phyloP scores from a whole-genome alignment of 139 green algal species.

The Pseudopediastrum boryanum region DNA sequence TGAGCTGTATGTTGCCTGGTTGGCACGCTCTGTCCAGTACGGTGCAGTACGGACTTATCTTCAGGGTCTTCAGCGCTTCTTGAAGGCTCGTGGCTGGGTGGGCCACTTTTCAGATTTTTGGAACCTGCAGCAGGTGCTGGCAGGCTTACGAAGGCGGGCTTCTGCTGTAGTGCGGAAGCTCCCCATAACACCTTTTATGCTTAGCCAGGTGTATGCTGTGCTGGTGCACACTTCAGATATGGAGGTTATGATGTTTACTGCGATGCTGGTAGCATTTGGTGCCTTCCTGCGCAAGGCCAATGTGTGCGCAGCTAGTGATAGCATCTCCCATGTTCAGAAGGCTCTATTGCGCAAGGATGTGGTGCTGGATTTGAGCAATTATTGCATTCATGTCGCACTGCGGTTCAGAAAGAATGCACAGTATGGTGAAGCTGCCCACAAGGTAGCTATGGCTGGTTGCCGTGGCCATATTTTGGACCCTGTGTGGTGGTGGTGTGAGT shows the following conservation, averaged over 20 bases:
- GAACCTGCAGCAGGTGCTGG: neutral
- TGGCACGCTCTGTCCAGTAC: neutral
- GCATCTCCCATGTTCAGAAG: neutral
- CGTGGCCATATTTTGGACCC: neutral
- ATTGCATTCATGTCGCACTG: neutral
- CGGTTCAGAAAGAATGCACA: constrained; percentile 6
- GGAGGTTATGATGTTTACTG: neutral
- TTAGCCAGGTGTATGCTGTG: neutral
- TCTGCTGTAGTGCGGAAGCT: neutral
- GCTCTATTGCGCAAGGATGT: neutral
- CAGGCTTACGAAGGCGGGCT: neutral
- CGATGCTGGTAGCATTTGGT: constrained; percentile 1
- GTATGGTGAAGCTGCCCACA: constrained; percentile 4
- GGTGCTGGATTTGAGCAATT: neutral
- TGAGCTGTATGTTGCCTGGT: neutral
- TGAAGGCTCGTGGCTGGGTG: neutral
- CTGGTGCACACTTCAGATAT: neutral
- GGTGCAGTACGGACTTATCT: neutral
- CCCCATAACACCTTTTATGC: constrained; percentile 5
- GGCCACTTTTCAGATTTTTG: neutral
- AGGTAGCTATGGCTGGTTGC: neutral
- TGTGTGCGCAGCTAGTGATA: neutral
- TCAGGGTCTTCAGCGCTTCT: neutral
- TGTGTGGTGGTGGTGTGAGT: neutral
- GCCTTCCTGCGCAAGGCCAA: constrained; percentile 14